phyloP scores from a whole-genome alignment of 805 yeast species.

The Brettanomyces anomalus region DNA sequence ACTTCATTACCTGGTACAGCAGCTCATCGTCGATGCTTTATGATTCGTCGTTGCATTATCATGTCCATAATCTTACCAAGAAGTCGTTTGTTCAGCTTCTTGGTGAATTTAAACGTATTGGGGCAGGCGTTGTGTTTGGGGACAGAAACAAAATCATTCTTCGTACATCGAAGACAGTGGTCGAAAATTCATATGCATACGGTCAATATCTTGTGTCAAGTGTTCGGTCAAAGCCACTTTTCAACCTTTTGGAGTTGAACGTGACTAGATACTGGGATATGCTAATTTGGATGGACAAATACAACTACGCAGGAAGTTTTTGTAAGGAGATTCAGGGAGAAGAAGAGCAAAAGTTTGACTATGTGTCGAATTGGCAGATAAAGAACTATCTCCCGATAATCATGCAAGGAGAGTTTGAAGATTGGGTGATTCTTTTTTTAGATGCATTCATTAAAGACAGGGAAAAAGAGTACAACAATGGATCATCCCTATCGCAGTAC shows the following conservation, averaged over 20 bases:
- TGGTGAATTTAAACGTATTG: slow-evolving; percentile 69
- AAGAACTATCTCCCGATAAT: slow-evolving; percentile 63
- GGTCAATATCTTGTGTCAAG: slow-evolving; percentile 77
- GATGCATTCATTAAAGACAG: slow-evolving; percentile 59
- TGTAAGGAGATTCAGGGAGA: slow-evolving; percentile 33
- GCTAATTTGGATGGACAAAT: slow-evolving; percentile 91
- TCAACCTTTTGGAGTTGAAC: slow-evolving; percentile 68
- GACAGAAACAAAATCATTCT: slow-evolving; percentile 66
- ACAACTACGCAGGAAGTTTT: slow-evolving; percentile 72
- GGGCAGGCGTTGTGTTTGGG: slow-evolving; percentile 74
- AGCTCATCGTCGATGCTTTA: slow-evolving; percentile 63
- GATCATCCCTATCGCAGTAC: slow-evolving; percentile 17
- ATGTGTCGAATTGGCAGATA: slow-evolving; percentile 71
- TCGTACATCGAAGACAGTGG: slow-evolving; percentile 65
- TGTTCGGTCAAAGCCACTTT: slow-evolving; percentile 70
- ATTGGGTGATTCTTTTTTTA: slow-evolving; percentile 73
- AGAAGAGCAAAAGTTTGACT: slow-evolving; percentile 33
- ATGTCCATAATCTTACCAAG: slow-evolving; percentile 77
- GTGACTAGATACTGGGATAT: slow-evolving; percentile 84
- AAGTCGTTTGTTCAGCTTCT: slow-evolving; percentile 74
- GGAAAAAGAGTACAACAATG: slow-evolving; percentile 17
- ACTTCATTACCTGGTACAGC: slow-evolving; percentile 81
- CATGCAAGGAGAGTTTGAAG: slow-evolving; percentile 75
- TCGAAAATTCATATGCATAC: slow-evolving; percentile 84
- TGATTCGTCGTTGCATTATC: slow-evolving; percentile 74